Evolutionary conservation across 352 stramenopile species (phyloP), one percentile per base, ranked within the genome.

Genomic region (Albugo candida): DNA sequence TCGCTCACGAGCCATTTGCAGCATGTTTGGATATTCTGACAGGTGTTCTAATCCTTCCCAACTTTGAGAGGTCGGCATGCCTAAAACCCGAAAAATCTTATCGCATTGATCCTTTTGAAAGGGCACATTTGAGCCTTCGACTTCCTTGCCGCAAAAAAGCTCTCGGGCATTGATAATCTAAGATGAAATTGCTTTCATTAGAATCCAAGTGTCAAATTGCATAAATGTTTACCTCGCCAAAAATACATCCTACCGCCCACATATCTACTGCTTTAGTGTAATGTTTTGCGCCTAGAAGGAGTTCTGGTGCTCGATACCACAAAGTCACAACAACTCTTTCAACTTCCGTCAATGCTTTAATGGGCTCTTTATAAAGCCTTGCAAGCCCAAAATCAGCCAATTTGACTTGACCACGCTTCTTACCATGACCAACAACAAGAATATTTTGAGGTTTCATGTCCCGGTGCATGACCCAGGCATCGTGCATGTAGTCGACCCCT

Each of bases 241-340:
- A 92, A 59, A 98, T 97, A 53, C 92, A 97, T 13, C 93, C 93
- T 0, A 94, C 81, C 8, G 84, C 87, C 92, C 92, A 98, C 55
- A 98, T 81, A 56, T 98, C 93, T n/a, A 98, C 85, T 11, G 84
- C 69, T 40, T 91, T 85, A 14, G 83, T 95, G 60, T 98, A 98
- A 50, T 92, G 71, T 48, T 87, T 83, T 13, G 76, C 75, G 14
- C 92, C 93, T 0, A 97, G 58, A 24, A 98, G 61, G 20, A 98
- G 68, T 61, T 98, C 93, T 1, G 89, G 89, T 6, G 91, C 87
- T 11, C 92, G 74, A 51, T 97, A 98, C 93, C 89, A 97, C 5
- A 97, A 67, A 21, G 91, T 98, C 46, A 98, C 93, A 14, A 98
- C 93, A 39, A 96, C 75, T 17, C 78, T 69, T 56, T 92, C 79